A percentile compares a stretch with the other conserved stretches of the same genome.
Conservation (phyloP, 2,329 filamentous ascomycete species). For the Septoria linicola region DNA sequence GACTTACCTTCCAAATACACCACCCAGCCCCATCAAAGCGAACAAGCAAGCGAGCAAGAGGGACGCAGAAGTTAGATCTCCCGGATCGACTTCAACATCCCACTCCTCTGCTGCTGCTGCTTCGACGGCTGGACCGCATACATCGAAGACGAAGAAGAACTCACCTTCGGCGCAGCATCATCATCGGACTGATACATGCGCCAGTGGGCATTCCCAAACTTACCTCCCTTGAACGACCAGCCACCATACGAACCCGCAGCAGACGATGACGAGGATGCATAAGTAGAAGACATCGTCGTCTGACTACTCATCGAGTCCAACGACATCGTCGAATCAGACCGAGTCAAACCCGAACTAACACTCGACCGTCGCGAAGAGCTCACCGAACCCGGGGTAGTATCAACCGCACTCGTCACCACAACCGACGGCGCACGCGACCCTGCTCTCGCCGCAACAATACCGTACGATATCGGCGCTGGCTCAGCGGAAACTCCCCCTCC, state of each 20-base stretch:
- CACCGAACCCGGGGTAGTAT: background rate
- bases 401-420: background rate
- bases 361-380: background rate
- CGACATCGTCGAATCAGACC: background rate
- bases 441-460: constrained; percentile 7
- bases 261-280: background rate
- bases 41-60: too few species aligned
- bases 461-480: background rate
- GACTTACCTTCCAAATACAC: constrained; percentile 1
- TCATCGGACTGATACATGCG: constrained; percentile 2
- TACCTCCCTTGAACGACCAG: constrained; percentile 11
- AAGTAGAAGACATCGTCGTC: background rate
- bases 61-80: background rate
- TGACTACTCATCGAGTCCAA: background rate
- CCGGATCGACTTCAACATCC: constrained; percentile 1
- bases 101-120: background rate
- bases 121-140: constrained; percentile 1
- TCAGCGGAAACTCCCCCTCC: background rate
- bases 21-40: background rate
- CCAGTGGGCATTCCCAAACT: constrained; percentile 10
- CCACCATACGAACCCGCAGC: background rate
- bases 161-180: background rate
- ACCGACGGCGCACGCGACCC: background rate
- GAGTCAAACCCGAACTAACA: background rate
- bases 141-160: constrained; percentile 4